Base-by-base conservation (phyloP, 2,329 filamentous ascomycete species). In the Alternaria sp. region DNA sequence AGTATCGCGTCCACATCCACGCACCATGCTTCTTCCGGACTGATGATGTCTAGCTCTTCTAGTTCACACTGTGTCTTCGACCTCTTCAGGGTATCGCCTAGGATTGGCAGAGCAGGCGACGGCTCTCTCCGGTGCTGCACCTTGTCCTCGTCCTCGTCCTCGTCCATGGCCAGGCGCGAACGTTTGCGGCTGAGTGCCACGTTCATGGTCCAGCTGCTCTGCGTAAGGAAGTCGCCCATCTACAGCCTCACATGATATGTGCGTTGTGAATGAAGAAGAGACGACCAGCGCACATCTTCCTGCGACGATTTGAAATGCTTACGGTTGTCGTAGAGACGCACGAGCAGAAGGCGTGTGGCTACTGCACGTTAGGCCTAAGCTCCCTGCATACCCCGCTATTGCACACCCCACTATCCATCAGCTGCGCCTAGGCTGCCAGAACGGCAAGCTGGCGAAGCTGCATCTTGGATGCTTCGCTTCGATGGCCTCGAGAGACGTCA, bases 51-150 rank as follows among this genome's bases (percentile, higher is more conserved):
- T 45, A 78, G 60, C 55, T 73, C 72, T 34, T 78, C 76, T 42
- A 78, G 52, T 17, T 77, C 76, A 50, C 70, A 70, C 48, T 74
- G 68, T 3, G 74, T 77, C 48, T 63, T 72, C n/a, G 73, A 73
- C 34, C 70, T 67, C 61, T 78, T 78, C 51, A 77, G 44, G 2
- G 67, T 56, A 49, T 75, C 71, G 51, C 63, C 65, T 21, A 63
- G 42, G 4, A 61, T 44, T 9, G 68, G 65, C 2, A 62, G 58
- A 3, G 66, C 59, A 1, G 67, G 68, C 33, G 70, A 70, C 24
- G 66, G 66, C 41, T 65, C 62, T 37, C 67, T 65, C 6, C 60
- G 56, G 34, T 53, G 58, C 39, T 66, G 59, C 6, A 51, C 48
- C 28, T 68, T 58, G 21, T 68, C 72, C 11, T 75, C 69, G 33